phyloP scores from a whole-genome alignment of 208 protist genomes.

The Acanthamoeba healyi region DNA sequence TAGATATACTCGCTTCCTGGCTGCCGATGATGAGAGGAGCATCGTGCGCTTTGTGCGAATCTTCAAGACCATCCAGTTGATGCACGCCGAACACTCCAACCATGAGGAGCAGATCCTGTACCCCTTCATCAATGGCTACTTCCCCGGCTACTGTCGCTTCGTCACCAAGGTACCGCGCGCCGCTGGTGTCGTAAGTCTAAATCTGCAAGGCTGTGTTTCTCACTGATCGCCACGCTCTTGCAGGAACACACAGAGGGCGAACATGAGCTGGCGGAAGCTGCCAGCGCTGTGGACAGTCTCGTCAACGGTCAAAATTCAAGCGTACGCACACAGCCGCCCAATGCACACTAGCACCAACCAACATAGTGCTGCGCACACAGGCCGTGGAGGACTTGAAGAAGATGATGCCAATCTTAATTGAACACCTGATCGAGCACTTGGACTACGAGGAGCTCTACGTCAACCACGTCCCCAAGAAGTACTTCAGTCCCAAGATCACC shows the following conservation, averaged over 20 bases:
- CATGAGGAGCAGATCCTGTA: slow-evolving; percentile 68
- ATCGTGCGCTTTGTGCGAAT: background rate
- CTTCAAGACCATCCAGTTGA: slow-evolving; percentile 15
- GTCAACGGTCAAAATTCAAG: background rate
- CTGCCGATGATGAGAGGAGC: background rate
- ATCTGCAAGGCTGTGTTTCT: no score
- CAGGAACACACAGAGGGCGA: slow-evolving; percentile 13
- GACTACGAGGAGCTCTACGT: slow-evolving; percentile 60
- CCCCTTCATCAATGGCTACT: slow-evolving; percentile 18
- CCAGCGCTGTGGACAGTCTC: background rate
- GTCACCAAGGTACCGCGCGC: background rate
- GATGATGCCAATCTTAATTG: background rate
- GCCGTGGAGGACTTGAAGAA: background rate
- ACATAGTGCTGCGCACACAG: slow-evolving; percentile 24
- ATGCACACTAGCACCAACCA: background rate
- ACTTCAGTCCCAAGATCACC: slow-evolving; percentile 49
- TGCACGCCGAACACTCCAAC: slow-evolving; percentile 29
- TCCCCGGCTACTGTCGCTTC: slow-evolving; percentile 44
- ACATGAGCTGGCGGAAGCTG: background rate
- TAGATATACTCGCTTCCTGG: slow-evolving; percentile 16
- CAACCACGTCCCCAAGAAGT: slow-evolving; percentile 36
- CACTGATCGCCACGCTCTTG: no score
- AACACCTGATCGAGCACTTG: slow-evolving; percentile 61
- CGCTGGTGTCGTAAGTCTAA: no score
- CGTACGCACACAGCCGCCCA: background rate